phyloP scores from a whole-genome alignment of 257 asterid species.

The Solanum chaucha region DNA sequence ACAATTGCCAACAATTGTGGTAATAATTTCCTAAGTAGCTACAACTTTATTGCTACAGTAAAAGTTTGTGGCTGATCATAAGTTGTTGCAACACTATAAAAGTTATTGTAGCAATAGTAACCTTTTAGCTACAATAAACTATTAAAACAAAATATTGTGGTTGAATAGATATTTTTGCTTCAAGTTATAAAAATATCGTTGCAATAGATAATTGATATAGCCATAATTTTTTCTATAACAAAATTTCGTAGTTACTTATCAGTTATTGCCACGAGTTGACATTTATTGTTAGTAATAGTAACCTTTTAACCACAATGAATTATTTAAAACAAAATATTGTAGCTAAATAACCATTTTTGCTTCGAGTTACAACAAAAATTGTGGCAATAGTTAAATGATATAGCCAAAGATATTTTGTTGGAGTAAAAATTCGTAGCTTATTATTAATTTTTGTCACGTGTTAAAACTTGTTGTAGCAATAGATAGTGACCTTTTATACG shows the following conservation, averaged over 20 bases:
- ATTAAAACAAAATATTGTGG: background rate
- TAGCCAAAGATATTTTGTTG: background rate
- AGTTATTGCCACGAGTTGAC: background rate
- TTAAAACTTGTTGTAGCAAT: background rate
- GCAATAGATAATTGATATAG: background rate
- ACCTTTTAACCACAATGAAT: too few relatives aligned
- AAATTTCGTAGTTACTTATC: background rate
- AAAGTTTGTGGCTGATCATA: background rate
- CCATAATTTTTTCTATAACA: background rate
- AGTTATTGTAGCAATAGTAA: background rate
- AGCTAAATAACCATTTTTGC: too few relatives aligned
- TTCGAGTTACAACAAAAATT: too few relatives aligned
- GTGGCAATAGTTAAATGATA: background rate
- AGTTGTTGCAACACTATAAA: background rate
- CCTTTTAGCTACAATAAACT: background rate
- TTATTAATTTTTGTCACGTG: background rate
- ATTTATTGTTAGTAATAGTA: too few relatives aligned
- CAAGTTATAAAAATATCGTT: too few relatives aligned
- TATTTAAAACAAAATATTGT: too few relatives aligned
- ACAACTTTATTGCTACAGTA: background rate
- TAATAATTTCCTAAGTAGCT: background rate
- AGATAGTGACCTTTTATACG: background rate
- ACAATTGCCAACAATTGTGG: background rate
- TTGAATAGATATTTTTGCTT: background rate
- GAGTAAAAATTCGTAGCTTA: too few relatives aligned